Evolutionary conservation across 345 rosid genomes (phyloP).

Genomic region (Gossypium rotundifolium): DNA sequence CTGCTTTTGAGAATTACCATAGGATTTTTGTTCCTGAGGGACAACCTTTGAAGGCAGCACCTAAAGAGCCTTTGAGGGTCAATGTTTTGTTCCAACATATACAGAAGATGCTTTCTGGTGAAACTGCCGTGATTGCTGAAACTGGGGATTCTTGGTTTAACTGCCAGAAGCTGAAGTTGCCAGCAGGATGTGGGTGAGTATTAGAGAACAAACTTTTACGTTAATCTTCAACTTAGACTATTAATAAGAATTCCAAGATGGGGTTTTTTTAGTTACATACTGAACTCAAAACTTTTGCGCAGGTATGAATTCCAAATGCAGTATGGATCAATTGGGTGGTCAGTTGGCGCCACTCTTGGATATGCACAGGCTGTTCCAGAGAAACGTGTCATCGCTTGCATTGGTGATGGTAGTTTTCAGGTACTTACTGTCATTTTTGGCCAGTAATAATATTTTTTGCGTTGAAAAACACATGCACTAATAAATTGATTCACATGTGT

Average conservation of each 20-base stretch:
- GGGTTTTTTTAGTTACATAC: background rate
- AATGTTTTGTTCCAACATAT: slow-evolving; percentile 65
- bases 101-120: slow-evolving; percentile 63
- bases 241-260: background rate
- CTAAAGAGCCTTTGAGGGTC: slow-evolving; percentile 66
- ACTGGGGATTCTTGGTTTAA: slow-evolving; percentile 91
- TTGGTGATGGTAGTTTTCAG: slow-evolving; percentile 90
- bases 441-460: background rate
- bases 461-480: background rate
- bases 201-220: background rate
- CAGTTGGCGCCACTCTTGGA: slow-evolving; percentile 79
- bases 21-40: slow-evolving; percentile 73
- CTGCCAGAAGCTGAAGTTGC: slow-evolving; percentile 77
- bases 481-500: background rate
- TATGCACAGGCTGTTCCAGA: slow-evolving; percentile 71
- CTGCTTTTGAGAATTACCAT: slow-evolving; percentile 65
- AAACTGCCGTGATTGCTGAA: slow-evolving; percentile 74
- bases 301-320: slow-evolving; percentile 90
- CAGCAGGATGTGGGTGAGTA: slow-evolving; percentile 64
- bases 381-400: slow-evolving; percentile 73
- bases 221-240: background rate
- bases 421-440: slow-evolving; percentile 21
- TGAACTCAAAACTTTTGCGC: slow-evolving; percentile 9
- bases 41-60: slow-evolving; percentile 38
- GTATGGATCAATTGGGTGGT: slow-evolving; percentile 88